Evolutionary conservation across 1,139 yeast genomes (phyloP).

Genomic region (Arxiozyma bovina): DNA sequence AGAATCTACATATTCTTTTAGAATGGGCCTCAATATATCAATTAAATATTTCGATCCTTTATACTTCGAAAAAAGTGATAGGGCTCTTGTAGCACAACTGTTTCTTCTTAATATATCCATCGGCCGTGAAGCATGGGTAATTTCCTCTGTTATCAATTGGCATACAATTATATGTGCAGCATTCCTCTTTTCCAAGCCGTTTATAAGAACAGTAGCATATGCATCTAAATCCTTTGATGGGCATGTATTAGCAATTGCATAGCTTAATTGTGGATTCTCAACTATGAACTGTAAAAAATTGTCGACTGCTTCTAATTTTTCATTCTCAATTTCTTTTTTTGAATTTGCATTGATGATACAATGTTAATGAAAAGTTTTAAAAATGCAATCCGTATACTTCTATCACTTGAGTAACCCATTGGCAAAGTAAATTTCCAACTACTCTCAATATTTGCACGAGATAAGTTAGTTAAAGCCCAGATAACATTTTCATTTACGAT

Average conservation of each 20-base stretch:
- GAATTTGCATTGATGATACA: constrained; percentile 38
- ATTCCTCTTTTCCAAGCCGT: constrained; percentile 48
- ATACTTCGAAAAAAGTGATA: constrained; percentile 61
- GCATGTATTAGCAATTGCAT: constrained; percentile 37
- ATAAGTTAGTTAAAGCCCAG: constrained; percentile 54
- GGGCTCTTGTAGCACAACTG: constrained; percentile 69
- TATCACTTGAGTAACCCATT: constrained; percentile 65
- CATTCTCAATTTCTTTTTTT: constrained; percentile 24
- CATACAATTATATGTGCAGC: constrained; percentile 49
- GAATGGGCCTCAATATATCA: constrained; percentile 46
- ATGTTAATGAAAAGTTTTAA: constrained; percentile 69
- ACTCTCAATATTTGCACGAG: constrained; percentile 66
- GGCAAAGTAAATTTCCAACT: constrained; percentile 74
- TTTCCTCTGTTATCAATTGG: constrained; percentile 54
- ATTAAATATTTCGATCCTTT: constrained; percentile 55
- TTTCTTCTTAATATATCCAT: constrained; percentile 72
- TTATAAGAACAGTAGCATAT: constrained; percentile 60
- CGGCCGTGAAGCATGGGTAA: constrained; percentile 48
- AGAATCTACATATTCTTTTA: constrained; percentile 41
- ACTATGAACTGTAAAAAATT: constrained; percentile 18
- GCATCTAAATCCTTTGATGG: constrained; percentile 67
- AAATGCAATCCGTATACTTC: constrained; percentile 59
- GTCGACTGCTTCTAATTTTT: constrained; percentile 29
- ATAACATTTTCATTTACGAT: constrained; percentile 59
- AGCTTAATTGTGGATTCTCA: constrained; percentile 29